These are phyloP conservation scores for Bipolaris gigantea DNA, from an alignment of 2,329 filamentous ascomycete genomes.

Conservation along the genomic window DNA sequence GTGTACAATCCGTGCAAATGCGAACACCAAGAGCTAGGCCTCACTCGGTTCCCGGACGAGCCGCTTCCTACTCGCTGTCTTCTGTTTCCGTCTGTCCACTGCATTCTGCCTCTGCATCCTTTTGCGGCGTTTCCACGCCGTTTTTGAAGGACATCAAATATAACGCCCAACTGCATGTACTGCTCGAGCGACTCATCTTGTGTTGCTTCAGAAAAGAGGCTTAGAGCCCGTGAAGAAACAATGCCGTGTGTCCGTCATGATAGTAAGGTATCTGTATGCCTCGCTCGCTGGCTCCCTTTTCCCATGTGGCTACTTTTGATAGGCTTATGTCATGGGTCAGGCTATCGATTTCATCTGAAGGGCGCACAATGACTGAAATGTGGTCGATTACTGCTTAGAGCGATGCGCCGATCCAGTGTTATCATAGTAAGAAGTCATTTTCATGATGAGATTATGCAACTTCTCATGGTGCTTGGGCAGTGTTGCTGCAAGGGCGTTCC, in stretches of 20 bases:
- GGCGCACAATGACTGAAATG: conserved; percentile 57
- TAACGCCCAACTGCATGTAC: conserved; percentile 58
- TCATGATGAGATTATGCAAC: conserved; percentile 45
- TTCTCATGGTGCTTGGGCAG: conserved; percentile 45
- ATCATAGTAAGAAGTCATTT: conserved; percentile 47
- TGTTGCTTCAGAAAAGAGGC: not conserved
- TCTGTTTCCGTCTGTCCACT: conserved; percentile 48
- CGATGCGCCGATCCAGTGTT: conserved; percentile 29
- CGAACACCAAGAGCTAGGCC: not conserved
- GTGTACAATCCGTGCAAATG: not conserved
- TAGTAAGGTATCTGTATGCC: conserved; percentile 63
- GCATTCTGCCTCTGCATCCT: conserved; percentile 49
- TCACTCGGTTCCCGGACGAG: conserved; percentile 45
- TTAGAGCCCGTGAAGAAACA: not conserved
- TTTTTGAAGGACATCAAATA: conserved; percentile 52
- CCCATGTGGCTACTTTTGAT: conserved; percentile 52
- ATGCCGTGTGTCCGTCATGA: conserved; percentile 41
- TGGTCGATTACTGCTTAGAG: conserved; percentile 30
- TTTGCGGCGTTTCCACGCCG: conserved; percentile 48
- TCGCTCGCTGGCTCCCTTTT: conserved; percentile 54
- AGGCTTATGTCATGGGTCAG: conserved; percentile 61
- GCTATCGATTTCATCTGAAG: conserved; percentile 52
- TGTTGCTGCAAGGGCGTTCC: conserved; percentile 45
- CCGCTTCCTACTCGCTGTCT: conserved; percentile 51
- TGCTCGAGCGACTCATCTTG: conserved; percentile 61